A percentile compares a stretch with the other conserved stretches of the same genome.
Conservation (phyloP, 768 basidiomycete species). For the Fomitopsis pulvina region DNA sequence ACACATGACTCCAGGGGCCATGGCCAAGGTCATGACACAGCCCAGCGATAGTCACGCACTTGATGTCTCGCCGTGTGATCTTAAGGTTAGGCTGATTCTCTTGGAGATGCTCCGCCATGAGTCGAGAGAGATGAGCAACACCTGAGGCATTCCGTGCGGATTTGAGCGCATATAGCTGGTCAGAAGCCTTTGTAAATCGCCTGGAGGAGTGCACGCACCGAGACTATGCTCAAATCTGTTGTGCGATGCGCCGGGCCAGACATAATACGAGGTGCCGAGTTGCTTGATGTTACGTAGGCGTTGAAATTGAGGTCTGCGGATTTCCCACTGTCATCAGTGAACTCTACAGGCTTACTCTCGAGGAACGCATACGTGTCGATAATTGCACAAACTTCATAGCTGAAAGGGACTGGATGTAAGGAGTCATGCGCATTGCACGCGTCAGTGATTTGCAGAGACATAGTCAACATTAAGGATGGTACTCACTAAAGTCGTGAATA, state of each 20-base stretch:
- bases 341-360: not conserved
- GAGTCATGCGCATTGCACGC: not conserved
- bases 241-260: conserved; percentile 75
- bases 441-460: not conserved
- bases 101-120: conserved; percentile 53
- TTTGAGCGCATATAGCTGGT: not conserved
- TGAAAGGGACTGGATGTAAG: conserved; percentile 26
- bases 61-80: conserved; percentile 66
- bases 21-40: conserved; percentile 84
- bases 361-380: conserved; percentile 59
- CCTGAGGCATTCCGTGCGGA: conserved; percentile 38
- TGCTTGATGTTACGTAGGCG: conserved; percentile 74
- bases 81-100: conserved; percentile 51
- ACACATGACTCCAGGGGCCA: conserved; percentile 84
- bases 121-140: conserved; percentile 65
- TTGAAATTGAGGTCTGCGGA: conserved; percentile 63
- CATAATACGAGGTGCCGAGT: conserved; percentile 67
- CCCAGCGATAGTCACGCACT: conserved; percentile 75
- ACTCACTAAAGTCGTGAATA: conserved; percentile 22
- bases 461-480: not conserved
- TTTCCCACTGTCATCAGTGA: not conserved
- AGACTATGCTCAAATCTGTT: conserved; percentile 81
- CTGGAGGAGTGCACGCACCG: conserved; percentile 35
- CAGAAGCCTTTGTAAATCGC: not conserved
- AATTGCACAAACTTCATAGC: conserved; percentile 35